Conservation (phyloP, 805 yeast genomes). For the Candida pseudoglaebosa region DNA sequence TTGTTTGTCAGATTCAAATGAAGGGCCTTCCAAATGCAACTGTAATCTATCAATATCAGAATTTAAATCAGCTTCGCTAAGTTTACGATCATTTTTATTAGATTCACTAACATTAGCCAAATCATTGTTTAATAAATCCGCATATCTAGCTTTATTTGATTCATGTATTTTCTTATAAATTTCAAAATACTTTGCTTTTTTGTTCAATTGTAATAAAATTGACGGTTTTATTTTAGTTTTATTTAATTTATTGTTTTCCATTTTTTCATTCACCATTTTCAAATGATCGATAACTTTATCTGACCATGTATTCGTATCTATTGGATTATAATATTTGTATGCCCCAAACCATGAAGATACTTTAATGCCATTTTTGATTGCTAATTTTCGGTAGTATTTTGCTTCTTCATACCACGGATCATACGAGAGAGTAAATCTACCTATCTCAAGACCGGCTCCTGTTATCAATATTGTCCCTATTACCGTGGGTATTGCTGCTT, state of each 20-base stretch:
- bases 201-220: conserved; percentile 8
- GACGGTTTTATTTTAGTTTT: neutral
- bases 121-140: conserved; percentile 20
- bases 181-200: conserved; percentile 25
- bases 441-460: conserved; percentile 53
- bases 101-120: conserved; percentile 30
- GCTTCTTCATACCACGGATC: conserved; percentile 81
- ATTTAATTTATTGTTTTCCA: conserved; percentile 6
- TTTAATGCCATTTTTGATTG: conserved; percentile 44
- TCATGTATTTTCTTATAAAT: conserved; percentile 24
- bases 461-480: conserved; percentile 48
- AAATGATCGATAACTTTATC: conserved; percentile 19
- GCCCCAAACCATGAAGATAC: conserved; percentile 70
- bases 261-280: conserved; percentile 11
- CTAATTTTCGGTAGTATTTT: conserved; percentile 46
- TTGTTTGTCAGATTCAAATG: conserved; percentile 37
- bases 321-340: conserved; percentile 48
- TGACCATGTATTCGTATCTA: conserved; percentile 38
- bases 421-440: conserved; percentile 42
- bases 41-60: conserved; percentile 31
- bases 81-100: conserved; percentile 35
- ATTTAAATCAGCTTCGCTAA: conserved; percentile 28
- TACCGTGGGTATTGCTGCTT: conserved; percentile 12
- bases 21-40: conserved; percentile 34
- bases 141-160: conserved; percentile 18